Base-by-base conservation (phyloP, 2,329 filamentous ascomycete genomes). In the Leptographium procerum region DNA sequence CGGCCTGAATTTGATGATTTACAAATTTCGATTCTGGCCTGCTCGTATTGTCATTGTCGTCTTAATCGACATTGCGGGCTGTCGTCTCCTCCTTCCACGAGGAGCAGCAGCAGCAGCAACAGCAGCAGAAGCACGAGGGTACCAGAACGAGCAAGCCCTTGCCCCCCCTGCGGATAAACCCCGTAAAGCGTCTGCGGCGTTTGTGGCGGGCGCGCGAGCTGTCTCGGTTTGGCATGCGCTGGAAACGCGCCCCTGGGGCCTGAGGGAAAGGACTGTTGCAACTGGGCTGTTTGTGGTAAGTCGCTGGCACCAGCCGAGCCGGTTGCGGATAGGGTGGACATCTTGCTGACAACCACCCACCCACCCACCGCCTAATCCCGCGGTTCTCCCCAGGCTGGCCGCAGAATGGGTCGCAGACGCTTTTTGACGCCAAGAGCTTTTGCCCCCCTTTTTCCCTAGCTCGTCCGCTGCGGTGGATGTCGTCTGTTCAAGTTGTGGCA, bases 141-240 rank as follows among this genome's bases (percentile, higher is more conserved):
- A n/a, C n/a, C n/a, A n/a, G n/a, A n/a, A n/a, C n/a, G n/a, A n/a
- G n/a, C n/a, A n/a, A n/a, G n/a, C n/a, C n/a, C n/a, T n/a, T n/a
- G n/a, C n/a, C n/a, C n/a, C n/a, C 36, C 36, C 36, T 40, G 36
- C 36, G 13, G 36, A 40, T n/a, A n/a, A n/a, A 19, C 31, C n/a
- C 19, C 19, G 22, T 31, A 51, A 24, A 16, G n/a, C 26, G 50
- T 52, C 10, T 22, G 22, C 29, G 33, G 51, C 31, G 31, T 26
- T 26, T 40, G 31, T n/a, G 34, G 36, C 36, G 36, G 24, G 36
- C 34, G 26, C 36, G 52, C 16, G 26, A n/a, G 28, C 54, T 56
- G 54, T 56, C 54, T 56, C 54, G 43, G 28, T 19, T 29, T 48
- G 45, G 54, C 54, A 56, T 56, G 53, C 40, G 40, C 26, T 55